Evolutionary conservation across 805 yeast genomes (phyloP), one percentile per base, ranked within the genome.

Genomic region (Starmerella stigmatis): DNA sequence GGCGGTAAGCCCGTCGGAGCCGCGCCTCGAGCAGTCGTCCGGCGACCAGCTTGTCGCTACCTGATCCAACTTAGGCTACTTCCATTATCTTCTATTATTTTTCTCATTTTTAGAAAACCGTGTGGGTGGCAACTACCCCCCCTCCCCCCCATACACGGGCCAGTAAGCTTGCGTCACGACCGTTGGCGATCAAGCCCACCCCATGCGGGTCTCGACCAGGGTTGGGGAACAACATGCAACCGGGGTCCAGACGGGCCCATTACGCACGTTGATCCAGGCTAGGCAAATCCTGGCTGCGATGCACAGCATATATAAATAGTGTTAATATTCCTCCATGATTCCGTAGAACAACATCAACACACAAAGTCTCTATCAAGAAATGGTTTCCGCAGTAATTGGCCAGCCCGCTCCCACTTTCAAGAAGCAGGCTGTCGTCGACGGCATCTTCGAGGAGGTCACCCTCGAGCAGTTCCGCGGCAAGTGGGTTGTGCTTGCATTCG

Each of bases 401-500:
- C 79, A 86, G 68, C 95, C 89, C 67, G 98, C 98, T 64, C 98
- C 98, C 69, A 58, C 76, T 50, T 92, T 92, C 83, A 83, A 74
- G 69, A 89, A 89, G 75, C 85, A 94, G 60, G 98, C 98, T 66
- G 97, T 92, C 63, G 75, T 92, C 59, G 89, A 89, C 72, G 97
- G 97, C 70, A 73, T 77, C 56, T 88, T 92, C 66, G 97, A 92
- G 75, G 96, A 89, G 64, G 76, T 92, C 60, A 75, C 94, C 50
- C 79, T 92, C 60, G 97, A 89, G 62, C 81, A 84, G 71, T 92
- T 80, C 83, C 79, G 80, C 74, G 97, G 97, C 64, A 85, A 92
- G 73, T 92, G 96, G 94, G 96, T 92, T 58, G 71, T 92, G 55
- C 76, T 92, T 63, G 97, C 94, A 52, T 92, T 92, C 74, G 82